Conservation (phyloP, 1,284 basidiomycete species). For the Tilletia horrida region DNA sequence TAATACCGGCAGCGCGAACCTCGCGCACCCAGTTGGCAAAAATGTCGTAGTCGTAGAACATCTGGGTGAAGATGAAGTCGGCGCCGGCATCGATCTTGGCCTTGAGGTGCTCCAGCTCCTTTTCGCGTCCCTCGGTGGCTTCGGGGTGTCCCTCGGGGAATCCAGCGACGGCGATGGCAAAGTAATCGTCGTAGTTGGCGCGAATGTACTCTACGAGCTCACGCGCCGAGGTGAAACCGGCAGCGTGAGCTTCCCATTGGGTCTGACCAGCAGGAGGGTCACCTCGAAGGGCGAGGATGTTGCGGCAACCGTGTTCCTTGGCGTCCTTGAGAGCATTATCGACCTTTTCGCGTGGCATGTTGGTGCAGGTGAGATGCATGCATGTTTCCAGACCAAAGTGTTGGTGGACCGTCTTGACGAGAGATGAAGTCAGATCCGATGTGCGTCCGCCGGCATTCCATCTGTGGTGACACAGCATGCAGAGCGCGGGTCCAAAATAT, state of each 20-base stretch:
- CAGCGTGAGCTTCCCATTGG: conserved; percentile 60
- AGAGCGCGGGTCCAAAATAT: neutral
- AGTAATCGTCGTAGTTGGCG: conserved; percentile 51
- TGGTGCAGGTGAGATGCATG: conserved; percentile 55
- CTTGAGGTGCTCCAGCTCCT: conserved; percentile 80
- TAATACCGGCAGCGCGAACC: conserved; percentile 64
- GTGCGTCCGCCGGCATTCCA: conserved; percentile 77
- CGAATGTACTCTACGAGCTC: conserved; percentile 53
- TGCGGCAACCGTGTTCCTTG: conserved; percentile 84
- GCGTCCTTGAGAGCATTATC: conserved; percentile 89
- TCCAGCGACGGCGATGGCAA: conserved; percentile 53
- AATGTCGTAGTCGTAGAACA: conserved; percentile 86
- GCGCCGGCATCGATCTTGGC: conserved; percentile 82
- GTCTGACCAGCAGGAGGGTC: conserved; percentile 33
- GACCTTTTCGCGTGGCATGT: conserved; percentile 83
- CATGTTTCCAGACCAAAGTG: conserved; percentile 55
- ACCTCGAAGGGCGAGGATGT: conserved; percentile 89
- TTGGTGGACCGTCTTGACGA: conserved; percentile 75
- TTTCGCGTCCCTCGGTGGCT: conserved; percentile 54
- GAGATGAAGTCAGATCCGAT: conserved; percentile 60
- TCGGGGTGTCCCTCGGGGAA: conserved; percentile 66
- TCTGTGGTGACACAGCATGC: neutral
- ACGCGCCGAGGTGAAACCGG: conserved; percentile 48
- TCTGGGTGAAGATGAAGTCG: conserved; percentile 88
- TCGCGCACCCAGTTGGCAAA: conserved; percentile 81